A percentile compares a stretch with the other conserved stretches of the same genome.
Evolutionary conservation across 2,329 filamentous ascomycete species (phyloP).

Genomic region (Aspergillus versicolor): DNA sequence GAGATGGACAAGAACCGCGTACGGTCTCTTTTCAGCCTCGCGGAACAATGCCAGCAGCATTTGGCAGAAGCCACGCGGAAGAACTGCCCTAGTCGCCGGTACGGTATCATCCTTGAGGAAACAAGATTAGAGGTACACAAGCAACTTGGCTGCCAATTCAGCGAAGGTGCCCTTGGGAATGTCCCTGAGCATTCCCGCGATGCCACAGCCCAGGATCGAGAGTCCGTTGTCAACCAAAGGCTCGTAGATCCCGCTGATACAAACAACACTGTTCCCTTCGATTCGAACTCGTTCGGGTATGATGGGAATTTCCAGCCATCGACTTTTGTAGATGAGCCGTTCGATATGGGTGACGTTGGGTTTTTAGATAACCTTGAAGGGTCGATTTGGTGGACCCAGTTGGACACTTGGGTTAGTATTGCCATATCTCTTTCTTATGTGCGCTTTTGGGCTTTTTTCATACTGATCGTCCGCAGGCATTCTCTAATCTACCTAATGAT

Average conservation of each 20-base stretch:
- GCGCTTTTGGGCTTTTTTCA: neutral
- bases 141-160: constrained; percentile 26
- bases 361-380: constrained; percentile 38
- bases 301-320: constrained; percentile 21
- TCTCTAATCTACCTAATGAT: constrained; percentile 34
- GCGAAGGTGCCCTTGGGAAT: neutral
- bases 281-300: constrained; percentile 18
- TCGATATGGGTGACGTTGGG: constrained; percentile 26
- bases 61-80: constrained; percentile 47
- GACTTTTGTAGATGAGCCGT: constrained; percentile 16
- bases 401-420: constrained; percentile 38
- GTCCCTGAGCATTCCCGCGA: neutral
- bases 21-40: constrained; percentile 40
- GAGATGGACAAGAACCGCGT: constrained; percentile 20
- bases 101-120: constrained; percentile 51
- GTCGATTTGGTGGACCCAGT: constrained; percentile 39
- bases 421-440: neutral
- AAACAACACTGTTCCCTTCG: constrained; percentile 12
- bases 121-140: constrained; percentile 43
- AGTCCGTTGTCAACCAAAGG: constrained; percentile 6
- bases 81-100: constrained; percentile 49
- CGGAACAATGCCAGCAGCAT: constrained; percentile 47
- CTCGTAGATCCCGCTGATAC: neutral
- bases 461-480: constrained; percentile 27
- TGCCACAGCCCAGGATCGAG: neutral